Evolutionary conservation across 176 grass and related monocot genomes (phyloP).

Genomic region (Rhipidocladum racemiflorum): DNA sequence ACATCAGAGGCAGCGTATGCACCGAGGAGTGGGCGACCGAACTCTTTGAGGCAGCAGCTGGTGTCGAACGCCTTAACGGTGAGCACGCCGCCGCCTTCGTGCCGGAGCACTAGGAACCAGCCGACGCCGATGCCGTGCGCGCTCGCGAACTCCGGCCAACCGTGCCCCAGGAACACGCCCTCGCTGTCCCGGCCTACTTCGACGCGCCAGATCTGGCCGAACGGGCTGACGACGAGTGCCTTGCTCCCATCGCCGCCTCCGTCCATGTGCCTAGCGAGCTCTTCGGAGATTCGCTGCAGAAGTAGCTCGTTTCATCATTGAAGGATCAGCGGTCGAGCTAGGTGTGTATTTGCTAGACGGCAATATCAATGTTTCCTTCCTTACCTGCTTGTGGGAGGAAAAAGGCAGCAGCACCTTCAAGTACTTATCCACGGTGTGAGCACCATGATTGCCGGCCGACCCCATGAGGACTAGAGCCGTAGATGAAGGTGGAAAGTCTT

Average conservation of each 20-base stretch:
- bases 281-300: conserved; percentile 21
- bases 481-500: not conserved
- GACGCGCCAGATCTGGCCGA: conserved; percentile 35
- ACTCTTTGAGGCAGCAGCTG: conserved; percentile 17
- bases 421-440: not conserved
- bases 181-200: conserved; percentile 25
- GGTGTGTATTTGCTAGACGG: not conserved
- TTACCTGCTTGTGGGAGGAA: not conserved
- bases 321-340: not conserved
- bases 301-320: not conserved
- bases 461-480: not conserved
- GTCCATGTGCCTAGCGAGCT: not conserved
- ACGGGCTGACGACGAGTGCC: conserved; percentile 20
- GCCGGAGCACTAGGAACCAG: conserved; percentile 32
- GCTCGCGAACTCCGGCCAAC: conserved; percentile 33
- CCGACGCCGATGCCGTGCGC: conserved; percentile 28
- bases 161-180: conserved; percentile 28
- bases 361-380: too few species aligned
- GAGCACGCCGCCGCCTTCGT: conserved; percentile 14
- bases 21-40: not conserved
- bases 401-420: not conserved
- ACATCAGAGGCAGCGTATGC: not conserved
- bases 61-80: conserved; percentile 32
- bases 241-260: not conserved
- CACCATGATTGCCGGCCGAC: not conserved